A percentile compares a stretch with the other conserved stretches of the same genome.
Evolutionary conservation across 306 rosid species (phyloP).

Genomic region (Gynostemma pentaphyllum): DNA sequence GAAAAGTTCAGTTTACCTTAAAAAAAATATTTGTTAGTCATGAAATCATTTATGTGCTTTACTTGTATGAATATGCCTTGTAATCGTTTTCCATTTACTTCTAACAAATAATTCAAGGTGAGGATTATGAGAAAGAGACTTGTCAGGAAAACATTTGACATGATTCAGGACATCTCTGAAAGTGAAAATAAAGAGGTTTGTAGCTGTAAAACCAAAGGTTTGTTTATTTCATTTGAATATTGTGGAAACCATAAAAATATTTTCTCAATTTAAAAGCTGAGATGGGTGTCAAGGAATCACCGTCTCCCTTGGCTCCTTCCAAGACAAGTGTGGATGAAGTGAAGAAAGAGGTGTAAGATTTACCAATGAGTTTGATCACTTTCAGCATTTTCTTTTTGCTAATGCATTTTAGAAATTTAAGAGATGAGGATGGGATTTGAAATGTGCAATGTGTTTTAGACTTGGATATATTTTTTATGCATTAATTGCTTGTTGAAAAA

Average conservation of each 20-base stretch:
- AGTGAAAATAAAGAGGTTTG: constrained; percentile 83
- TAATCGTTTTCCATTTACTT: too few species aligned
- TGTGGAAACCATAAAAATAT: constrained; percentile 9
- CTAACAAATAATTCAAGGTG: constrained; percentile 39
- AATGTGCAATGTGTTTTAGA: too few species aligned
- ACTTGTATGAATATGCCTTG: too few species aligned
- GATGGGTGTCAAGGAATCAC: constrained; percentile 81
- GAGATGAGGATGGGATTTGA: too few species aligned
- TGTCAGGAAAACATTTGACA: constrained; percentile 87
- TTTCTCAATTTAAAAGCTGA: constrained; percentile 35
- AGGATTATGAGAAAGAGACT: constrained; percentile 98
- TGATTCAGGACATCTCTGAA: constrained; percentile 94
- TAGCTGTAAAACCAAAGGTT: neutral
- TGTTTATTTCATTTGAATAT: constrained; percentile 18
- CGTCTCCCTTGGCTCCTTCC: constrained; percentile 37
- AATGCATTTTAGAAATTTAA: too few species aligned
- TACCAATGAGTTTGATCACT: constrained; percentile 6
- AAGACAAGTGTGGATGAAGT: constrained; percentile 37
- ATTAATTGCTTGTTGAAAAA: too few species aligned
- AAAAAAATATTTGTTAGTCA: too few species aligned
- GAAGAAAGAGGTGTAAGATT: constrained; percentile 24
- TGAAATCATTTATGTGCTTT: neutral
- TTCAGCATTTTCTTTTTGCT: constrained; percentile 1
- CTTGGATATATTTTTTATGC: too few species aligned
- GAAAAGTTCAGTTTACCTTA: too few species aligned